These are phyloP conservation scores for Yamadazyma olivae DNA, from an alignment of 805 yeast species.

Conservation along the genomic window DNA sequence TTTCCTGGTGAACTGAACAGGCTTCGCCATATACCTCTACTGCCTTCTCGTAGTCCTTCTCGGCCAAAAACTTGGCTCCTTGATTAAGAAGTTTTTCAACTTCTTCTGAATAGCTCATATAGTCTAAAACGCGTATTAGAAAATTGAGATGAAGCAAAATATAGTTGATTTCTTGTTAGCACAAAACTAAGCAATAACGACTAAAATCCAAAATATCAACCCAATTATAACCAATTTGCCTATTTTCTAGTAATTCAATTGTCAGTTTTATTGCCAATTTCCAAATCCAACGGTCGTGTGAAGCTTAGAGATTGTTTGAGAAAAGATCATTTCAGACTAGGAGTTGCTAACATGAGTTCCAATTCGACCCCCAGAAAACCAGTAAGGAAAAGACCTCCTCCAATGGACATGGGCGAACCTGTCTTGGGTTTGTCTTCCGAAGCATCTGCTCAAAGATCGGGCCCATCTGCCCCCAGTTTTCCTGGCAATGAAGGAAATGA, in stretches of 20 bases:
- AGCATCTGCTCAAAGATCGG: no score
- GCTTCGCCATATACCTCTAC: slow-evolving; percentile 70
- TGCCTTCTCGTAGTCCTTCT: slow-evolving; percentile 65
- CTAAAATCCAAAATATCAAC: no score
- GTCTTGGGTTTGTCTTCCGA: no score
- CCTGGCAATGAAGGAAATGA: no score
- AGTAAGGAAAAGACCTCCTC: slow-evolving; percentile 28
- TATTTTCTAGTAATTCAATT: no score
- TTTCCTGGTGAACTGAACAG: slow-evolving; percentile 52
- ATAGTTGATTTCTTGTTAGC: no score
- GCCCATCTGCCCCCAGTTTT: no score
- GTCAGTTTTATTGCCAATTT: no score
- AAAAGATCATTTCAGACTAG: slow-evolving; percentile 1
- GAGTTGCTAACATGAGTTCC: neutral
- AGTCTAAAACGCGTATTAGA: slow-evolving; percentile 6
- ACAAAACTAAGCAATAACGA: no score
- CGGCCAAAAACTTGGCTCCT: slow-evolving; percentile 64
- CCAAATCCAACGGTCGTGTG: slow-evolving; percentile 5
- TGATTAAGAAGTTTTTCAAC: slow-evolving; percentile 49
- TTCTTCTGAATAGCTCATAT: slow-evolving; percentile 35
- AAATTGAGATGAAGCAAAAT: neutral
- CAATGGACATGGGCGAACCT: slow-evolving; percentile 2
- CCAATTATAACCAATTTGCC: no score
- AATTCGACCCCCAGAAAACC: slow-evolving; percentile 14
- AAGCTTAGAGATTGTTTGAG: slow-evolving; percentile 2